Evolutionary conservation across 768 basidiomycete species (phyloP).

Genomic region (Dioszegia hungarica): DNA sequence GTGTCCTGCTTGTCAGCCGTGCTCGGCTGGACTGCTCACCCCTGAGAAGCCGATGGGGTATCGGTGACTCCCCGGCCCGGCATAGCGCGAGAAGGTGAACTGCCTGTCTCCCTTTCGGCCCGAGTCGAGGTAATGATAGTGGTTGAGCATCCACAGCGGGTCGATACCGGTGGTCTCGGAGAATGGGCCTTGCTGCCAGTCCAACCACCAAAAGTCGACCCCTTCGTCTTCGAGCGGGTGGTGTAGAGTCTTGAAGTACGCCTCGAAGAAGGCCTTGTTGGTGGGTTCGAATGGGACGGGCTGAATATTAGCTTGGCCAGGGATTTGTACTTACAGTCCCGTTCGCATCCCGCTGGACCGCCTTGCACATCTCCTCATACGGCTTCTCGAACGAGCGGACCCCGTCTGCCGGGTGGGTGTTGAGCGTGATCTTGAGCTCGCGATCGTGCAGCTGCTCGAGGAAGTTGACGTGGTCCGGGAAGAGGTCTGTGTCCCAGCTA

Average conservation of each 20-base stretch:
- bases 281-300: slow-evolving; percentile 24
- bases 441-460: slow-evolving; percentile 28
- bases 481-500: slow-evolving; percentile 31
- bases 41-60: slow-evolving; percentile 32
- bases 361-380: slow-evolving; percentile 26
- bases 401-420: slow-evolving; percentile 33
- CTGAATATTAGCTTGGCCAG: background rate
- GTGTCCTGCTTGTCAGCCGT: slow-evolving; percentile 14
- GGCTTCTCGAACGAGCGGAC: slow-evolving; percentile 23
- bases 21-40: background rate
- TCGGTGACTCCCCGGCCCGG: slow-evolving; percentile 22
- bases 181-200: slow-evolving; percentile 27
- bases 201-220: slow-evolving; percentile 36
- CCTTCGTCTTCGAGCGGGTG: slow-evolving; percentile 29
- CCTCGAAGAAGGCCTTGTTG: slow-evolving; percentile 17
- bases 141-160: slow-evolving; percentile 31
- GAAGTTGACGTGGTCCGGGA: slow-evolving; percentile 30
- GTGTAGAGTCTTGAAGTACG: slow-evolving; percentile 22
- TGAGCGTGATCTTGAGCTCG: slow-evolving; percentile 22
- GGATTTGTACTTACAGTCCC: background rate
- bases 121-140: slow-evolving; percentile 28
- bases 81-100: slow-evolving; percentile 23
- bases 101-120: slow-evolving; percentile 9
- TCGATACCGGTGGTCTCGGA: slow-evolving; percentile 18
- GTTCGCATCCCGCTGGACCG: slow-evolving; percentile 17